Conservation (phyloP, 2,329 filamentous ascomycete genomes). For the Escovopsis weberi region DNA sequence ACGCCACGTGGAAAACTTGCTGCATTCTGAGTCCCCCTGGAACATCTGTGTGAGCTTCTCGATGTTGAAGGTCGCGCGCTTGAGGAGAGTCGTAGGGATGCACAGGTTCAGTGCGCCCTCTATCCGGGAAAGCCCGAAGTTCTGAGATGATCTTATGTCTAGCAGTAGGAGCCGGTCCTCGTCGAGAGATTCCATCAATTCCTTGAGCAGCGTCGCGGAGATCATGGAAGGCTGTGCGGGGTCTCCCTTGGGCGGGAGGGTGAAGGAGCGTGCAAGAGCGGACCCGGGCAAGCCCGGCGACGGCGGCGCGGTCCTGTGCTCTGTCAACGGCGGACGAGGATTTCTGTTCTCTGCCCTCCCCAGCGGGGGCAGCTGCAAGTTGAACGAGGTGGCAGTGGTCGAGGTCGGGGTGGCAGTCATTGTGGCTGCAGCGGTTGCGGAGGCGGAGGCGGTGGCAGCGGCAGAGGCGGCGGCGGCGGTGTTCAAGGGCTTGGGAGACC, state of each 20-base stretch:
- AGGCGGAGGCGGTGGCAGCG: too few species aligned
- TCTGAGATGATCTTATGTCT: slow-evolving; percentile 76
- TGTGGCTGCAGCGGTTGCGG: too few species aligned
- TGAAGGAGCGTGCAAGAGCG: slow-evolving; percentile 26
- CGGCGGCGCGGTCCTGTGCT: slow-evolving; percentile 29
- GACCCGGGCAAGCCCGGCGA: slow-evolving; percentile 12
- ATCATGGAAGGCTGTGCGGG: slow-evolving; percentile 36
- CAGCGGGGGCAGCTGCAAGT: slow-evolving; percentile 14
- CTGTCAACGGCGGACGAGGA: slow-evolving; percentile 38
- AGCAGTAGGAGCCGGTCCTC: slow-evolving; percentile 48
- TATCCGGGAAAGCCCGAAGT: slow-evolving; percentile 63
- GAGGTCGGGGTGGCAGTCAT: too few species aligned
- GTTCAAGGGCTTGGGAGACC: slow-evolving; percentile 21
- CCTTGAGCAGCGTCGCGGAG: slow-evolving; percentile 36
- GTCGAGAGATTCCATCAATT: slow-evolving; percentile 33
- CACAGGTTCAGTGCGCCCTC: slow-evolving; percentile 78
- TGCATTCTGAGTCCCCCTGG: slow-evolving; percentile 52
- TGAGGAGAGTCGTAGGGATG: slow-evolving; percentile 86
- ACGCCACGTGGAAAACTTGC: slow-evolving; percentile 63
- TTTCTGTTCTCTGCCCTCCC: slow-evolving; percentile 36
- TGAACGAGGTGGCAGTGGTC: too few species aligned
- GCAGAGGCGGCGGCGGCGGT: not conserved
- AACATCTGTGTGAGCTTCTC: slow-evolving; percentile 82
- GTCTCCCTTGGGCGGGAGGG: slow-evolving; percentile 36
- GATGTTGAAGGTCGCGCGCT: slow-evolving; percentile 79